Evolutionary conservation across 768 basidiomycete species (phyloP).

Genomic region (Pisolithus albus): DNA sequence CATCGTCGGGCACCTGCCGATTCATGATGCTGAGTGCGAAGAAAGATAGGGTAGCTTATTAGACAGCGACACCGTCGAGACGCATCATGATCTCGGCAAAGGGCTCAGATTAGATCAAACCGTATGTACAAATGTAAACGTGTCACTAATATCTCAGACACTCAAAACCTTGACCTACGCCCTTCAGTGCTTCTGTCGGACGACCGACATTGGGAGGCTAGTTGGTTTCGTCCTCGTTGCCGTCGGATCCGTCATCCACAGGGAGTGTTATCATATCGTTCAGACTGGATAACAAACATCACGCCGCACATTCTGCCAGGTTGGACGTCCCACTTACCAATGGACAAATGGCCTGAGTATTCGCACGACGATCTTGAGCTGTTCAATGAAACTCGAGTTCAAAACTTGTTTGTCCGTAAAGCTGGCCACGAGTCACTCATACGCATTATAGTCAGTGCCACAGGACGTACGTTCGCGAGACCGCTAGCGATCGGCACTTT

Average conservation of each 20-base stretch:
- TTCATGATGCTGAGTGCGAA: conserved; percentile 6
- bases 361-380: conserved; percentile 45
- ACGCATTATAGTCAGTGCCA: neutral
- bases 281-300: conserved; percentile 35
- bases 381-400: conserved; percentile 53
- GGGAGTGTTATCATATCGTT: conserved; percentile 67
- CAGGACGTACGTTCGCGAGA: conserved; percentile 48
- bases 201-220: too few relatives aligned
- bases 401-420: conserved; percentile 75
- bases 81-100: too few relatives aligned
- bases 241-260: conserved; percentile 19
- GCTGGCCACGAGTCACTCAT: conserved; percentile 32
- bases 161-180: neutral
- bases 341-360: conserved; percentile 74
- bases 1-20: neutral
- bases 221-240: too few relatives aligned
- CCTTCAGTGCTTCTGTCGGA: neutral
- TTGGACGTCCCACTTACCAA: conserved; percentile 40
- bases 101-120: too few relatives aligned
- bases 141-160: too few relatives aligned
- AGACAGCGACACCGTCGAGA: too few relatives aligned
- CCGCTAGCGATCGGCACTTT: conserved; percentile 73
- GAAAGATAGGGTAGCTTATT: too few relatives aligned
- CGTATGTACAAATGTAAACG: too few relatives aligned
- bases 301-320: too few relatives aligned